A percentile compares a stretch with the other conserved stretches of the same genome.
Conservation (phyloP, 148 eudicot genomes). For the Tetragonia tetragonoides region DNA sequence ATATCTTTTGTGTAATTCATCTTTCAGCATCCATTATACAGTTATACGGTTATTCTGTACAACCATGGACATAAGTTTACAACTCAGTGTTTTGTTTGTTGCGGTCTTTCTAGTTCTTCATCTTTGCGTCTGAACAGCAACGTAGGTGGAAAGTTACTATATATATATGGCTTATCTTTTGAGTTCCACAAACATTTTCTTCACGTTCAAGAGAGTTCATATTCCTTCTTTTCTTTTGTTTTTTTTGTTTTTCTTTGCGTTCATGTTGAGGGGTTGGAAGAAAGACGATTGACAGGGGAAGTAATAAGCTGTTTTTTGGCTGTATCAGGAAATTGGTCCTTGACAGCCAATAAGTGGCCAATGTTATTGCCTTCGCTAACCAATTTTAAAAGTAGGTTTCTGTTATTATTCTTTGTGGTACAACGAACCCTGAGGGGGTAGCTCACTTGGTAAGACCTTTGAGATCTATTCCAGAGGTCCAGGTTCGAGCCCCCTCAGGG, state of each 20-base stretch:
- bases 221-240: not conserved
- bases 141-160: not conserved
- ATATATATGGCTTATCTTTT: not conserved
- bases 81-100: not conserved
- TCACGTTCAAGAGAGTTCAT: not conserved
- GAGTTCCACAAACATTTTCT: too few species aligned
- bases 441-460: too few species aligned
- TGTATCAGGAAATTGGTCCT: not conserved
- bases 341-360: not conserved
- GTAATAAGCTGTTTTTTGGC: not conserved
- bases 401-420: not conserved
- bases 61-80: not conserved
- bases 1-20: not conserved
- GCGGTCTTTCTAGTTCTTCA: not conserved
- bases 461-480: too few species aligned
- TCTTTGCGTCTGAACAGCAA: not conserved
- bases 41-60: slow-evolving; percentile 9
- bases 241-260: not conserved
- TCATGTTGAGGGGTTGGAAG: not conserved
- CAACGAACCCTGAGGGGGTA: too few species aligned
- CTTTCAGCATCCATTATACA: not conserved
- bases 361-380: not conserved
- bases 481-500: too few species aligned
- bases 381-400: not conserved
- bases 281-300: not conserved